phyloP scores from a whole-genome alignment of 345 rosid species.

The Anacardium occidentale region DNA sequence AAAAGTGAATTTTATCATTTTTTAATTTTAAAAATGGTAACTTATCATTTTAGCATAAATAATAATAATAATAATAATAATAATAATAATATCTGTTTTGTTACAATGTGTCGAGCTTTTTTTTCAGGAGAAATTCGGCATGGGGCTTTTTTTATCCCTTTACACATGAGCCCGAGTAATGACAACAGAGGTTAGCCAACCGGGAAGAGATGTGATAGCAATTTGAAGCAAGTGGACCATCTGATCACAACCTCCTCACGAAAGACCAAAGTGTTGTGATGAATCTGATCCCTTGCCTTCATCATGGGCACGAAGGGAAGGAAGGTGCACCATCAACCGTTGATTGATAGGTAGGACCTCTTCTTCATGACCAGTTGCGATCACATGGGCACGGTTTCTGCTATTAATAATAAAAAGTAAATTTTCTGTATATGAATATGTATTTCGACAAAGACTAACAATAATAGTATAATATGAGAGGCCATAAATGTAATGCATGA shows the following conservation, averaged over 20 bases:
- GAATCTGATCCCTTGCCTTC: neutral
- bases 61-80: no score
- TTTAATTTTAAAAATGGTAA: no score
- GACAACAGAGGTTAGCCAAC: neutral
- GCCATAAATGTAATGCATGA: neutral
- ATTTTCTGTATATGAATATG: neutral
- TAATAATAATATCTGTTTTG: no score
- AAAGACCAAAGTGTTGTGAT: neutral
- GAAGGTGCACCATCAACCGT: slow-evolving; percentile 2
- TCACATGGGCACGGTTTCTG: slow-evolving; percentile 14
- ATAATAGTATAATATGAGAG: neutral
- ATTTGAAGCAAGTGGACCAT: neutral
- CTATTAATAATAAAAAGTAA: neutral
- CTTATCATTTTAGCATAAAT: no score
- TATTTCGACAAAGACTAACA: neutral
- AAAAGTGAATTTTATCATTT: no score
- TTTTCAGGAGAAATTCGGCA: no score
- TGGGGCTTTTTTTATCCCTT: no score
- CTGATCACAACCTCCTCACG: neutral
- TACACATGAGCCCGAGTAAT: no score
- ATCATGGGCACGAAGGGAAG: neutral
- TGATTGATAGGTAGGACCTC: slow-evolving; percentile 18
- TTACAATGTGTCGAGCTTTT: no score
- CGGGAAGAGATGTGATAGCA: neutral
- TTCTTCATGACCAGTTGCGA: slow-evolving; percentile 15